These are phyloP conservation scores for Ustilago hordei DNA, from an alignment of 1,284 basidiomycete genomes.

Conservation along the genomic window DNA sequence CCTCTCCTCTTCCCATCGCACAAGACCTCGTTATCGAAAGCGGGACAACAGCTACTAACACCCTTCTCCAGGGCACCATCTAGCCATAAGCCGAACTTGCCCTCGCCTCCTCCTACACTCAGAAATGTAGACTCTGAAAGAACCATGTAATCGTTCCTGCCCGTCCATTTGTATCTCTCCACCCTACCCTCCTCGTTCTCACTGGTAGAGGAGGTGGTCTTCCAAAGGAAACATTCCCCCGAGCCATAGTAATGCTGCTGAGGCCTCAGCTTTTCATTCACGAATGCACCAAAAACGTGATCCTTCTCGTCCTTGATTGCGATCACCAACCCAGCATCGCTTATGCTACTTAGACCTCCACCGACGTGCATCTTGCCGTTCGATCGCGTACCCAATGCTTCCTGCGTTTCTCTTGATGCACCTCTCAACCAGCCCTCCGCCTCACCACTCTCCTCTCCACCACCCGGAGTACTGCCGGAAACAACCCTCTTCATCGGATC, in stretches of 20 bases:
- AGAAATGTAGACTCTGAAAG: conserved; percentile 76
- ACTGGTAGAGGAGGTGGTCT: conserved; percentile 68
- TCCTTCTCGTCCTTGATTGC: conserved; percentile 62
- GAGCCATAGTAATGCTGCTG: conserved; percentile 65
- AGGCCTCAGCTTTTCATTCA: conserved; percentile 63
- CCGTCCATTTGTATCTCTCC: conserved; percentile 86
- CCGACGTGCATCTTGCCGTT: conserved; percentile 35
- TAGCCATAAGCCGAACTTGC: conserved; percentile 80
- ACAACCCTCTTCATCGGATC: conserved; percentile 31
- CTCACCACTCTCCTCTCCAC: background rate
- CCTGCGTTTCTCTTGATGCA: conserved; percentile 45
- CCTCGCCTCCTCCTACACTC: conserved; percentile 64
- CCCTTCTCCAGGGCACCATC: conserved; percentile 85
- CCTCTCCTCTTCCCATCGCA: conserved; percentile 71
- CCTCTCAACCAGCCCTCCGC: conserved; percentile 63
- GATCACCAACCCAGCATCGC: conserved; percentile 62
- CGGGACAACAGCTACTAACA: conserved; percentile 83
- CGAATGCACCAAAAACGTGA: conserved; percentile 67
- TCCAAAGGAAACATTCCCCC: conserved; percentile 62
- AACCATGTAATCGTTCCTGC: conserved; percentile 88
- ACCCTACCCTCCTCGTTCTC: conserved; percentile 41
- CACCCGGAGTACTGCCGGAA: conserved; percentile 8
- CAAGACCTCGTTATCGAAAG: conserved; percentile 87
- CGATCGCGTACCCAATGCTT: conserved; percentile 40
- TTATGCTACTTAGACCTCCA: conserved; percentile 45